A percentile compares a stretch with the other conserved stretches of the same genome.
phyloP scores from a whole-genome alignment of 257 asterid genomes.

The Solanum gracilifrons region DNA sequence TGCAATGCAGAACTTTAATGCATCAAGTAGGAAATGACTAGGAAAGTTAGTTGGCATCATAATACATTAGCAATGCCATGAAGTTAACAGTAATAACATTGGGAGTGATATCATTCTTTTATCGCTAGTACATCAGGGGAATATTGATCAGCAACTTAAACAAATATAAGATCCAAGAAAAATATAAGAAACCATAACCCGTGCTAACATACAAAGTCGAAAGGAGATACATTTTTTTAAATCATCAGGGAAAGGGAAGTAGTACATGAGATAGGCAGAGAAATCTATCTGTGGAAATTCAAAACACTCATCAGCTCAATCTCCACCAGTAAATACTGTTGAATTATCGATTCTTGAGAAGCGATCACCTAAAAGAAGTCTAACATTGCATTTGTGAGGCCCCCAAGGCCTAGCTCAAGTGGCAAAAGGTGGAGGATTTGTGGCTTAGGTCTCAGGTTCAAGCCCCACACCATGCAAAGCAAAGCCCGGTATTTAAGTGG shows the following conservation, averaged over 20 bases:
- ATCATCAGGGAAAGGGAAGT: neutral
- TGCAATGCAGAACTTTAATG: conserved; percentile 20
- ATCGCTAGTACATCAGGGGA: neutral
- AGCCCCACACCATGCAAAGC: too few relatives aligned
- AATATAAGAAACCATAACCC: neutral
- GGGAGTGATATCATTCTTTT: neutral
- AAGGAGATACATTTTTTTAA: neutral
- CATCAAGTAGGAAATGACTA: neutral
- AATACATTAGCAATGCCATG: neutral
- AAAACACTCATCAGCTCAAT: neutral
- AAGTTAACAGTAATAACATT: neutral
- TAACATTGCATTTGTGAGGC: too few relatives aligned
- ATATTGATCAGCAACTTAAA: neutral
- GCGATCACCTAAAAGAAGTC: conserved; percentile 2
- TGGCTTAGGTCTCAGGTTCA: too few relatives aligned
- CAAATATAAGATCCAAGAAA: neutral
- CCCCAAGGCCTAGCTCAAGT: too few relatives aligned
- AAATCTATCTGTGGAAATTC: neutral
- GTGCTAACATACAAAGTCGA: neutral
- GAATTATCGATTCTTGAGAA: neutral
- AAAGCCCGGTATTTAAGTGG: too few relatives aligned
- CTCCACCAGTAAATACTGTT: neutral
- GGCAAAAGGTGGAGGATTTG: too few relatives aligned
- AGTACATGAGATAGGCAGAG: neutral
- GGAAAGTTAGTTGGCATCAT: neutral